phyloP scores from a whole-genome alignment of 2,329 filamentous ascomycete species.

The Penicillium italicum region DNA sequence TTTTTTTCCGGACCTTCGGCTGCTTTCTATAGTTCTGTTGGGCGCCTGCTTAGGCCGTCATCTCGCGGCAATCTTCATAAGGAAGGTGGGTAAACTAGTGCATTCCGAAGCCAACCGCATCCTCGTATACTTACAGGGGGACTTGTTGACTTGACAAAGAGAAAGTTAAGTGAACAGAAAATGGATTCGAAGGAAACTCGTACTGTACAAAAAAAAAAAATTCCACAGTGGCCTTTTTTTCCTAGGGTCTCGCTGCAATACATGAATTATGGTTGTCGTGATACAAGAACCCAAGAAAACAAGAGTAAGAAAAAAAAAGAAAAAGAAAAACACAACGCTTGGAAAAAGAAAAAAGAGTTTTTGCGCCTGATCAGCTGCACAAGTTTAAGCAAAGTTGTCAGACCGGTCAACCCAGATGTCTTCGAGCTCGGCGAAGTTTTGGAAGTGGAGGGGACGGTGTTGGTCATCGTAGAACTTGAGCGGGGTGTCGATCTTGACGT shows the following conservation, averaged over 20 bases:
- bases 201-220: slow-evolving; percentile 2
- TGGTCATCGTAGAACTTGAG: slow-evolving; percentile 85
- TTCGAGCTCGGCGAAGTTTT: slow-evolving; percentile 94
- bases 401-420: slow-evolving; percentile 91
- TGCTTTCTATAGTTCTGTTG: not conserved
- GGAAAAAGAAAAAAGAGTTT: slow-evolving; percentile 9
- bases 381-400: slow-evolving; percentile 80
- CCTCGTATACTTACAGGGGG: slow-evolving; percentile 11
- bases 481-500: slow-evolving; percentile 92
- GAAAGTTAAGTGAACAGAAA: not conserved
- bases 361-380: slow-evolving; percentile 20
- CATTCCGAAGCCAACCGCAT: slow-evolving; percentile 11
- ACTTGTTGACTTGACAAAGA: not conserved
- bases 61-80: not conserved
- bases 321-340: slow-evolving; percentile 14
- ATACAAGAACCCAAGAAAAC: slow-evolving; percentile 17
- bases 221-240: slow-evolving; percentile 6
- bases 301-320: slow-evolving; percentile 8
- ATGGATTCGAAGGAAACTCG: slow-evolving; percentile 7
- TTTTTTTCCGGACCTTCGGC: not conserved
- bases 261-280: slow-evolving; percentile 24
- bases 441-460: slow-evolving; percentile 91
- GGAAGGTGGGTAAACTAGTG: not conserved
- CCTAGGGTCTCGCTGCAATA: slow-evolving; percentile 15
- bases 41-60: not conserved